Percentiles rank a stretch among this genome's conserved stretches.
phyloP scores from a whole-genome alignment of 2,329 filamentous ascomycete genomes.

The Aspergillus ochraceoroseus region DNA sequence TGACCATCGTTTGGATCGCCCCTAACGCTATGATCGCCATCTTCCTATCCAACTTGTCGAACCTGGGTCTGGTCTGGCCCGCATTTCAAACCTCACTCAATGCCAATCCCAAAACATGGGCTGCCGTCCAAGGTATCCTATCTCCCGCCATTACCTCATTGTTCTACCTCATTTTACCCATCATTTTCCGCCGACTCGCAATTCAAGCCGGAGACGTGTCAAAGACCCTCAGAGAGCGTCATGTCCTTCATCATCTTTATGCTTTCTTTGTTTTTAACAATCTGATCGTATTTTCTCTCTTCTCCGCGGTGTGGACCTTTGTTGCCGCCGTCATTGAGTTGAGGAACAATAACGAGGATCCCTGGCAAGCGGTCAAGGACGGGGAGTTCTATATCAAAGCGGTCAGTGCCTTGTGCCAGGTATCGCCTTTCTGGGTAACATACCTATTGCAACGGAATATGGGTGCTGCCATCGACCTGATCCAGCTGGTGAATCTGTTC shows the following conservation, averaged over 20 bases:
- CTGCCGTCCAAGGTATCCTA: conserved; percentile 83
- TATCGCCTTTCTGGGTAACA: conserved; percentile 90
- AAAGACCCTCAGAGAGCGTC: conserved; percentile 85
- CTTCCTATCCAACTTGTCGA: conserved; percentile 80
- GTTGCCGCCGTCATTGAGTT: conserved; percentile 60
- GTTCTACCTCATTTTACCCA: conserved; percentile 80
- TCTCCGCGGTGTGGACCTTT: conserved; percentile 75
- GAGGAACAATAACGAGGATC: conserved; percentile 54
- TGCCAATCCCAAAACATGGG: conserved; percentile 65
- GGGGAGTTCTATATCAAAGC: conserved; percentile 59
- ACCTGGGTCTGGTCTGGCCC: conserved; percentile 74
- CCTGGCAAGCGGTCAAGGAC: conserved; percentile 64
- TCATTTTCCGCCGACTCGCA: conserved; percentile 83
- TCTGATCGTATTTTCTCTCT: conserved; percentile 85
- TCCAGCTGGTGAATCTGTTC: conserved; percentile 77
- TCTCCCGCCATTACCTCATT: conserved; percentile 83
- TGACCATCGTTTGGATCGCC: conserved; percentile 82
- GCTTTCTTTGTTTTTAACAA: conserved; percentile 98
- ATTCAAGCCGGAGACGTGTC: conserved; percentile 80
- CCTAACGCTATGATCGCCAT: conserved; percentile 93
- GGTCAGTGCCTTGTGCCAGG: conserved; percentile 69
- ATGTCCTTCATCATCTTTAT: conserved; percentile 86
- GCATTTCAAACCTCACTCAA: conserved; percentile 64
- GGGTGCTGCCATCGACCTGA: conserved; percentile 88
- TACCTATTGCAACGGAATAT: conserved; percentile 90